Evolutionary conservation across 495 filamentous ascomycete genomes (phyloP).

Genomic region (Penicillium maclennaniae): DNA sequence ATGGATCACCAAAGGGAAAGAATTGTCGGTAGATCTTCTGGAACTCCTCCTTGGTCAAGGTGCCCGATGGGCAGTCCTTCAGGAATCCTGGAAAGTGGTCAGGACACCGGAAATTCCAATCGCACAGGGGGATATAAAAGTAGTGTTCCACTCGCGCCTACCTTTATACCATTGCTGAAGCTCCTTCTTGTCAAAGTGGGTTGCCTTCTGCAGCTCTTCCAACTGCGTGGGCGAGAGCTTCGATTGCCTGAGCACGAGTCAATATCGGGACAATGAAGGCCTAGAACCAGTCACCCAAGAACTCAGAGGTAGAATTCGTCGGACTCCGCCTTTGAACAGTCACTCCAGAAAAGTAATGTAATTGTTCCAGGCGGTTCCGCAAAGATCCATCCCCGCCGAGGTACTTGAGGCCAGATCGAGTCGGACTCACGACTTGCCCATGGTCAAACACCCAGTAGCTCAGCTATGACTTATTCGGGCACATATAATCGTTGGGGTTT

Average conservation of each 20-base stretch:
- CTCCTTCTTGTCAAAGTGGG: slow-evolving; percentile 99
- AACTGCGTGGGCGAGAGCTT: slow-evolving; percentile 96
- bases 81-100: slow-evolving; percentile 67
- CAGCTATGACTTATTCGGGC: neutral
- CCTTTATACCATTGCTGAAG: slow-evolving; percentile 99
- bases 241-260: slow-evolving; percentile 58
- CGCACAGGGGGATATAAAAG: neutral
- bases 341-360: neutral
- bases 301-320: neutral
- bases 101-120: neutral
- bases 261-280: neutral
- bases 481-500: slow-evolving; percentile 7
- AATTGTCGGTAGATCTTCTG: slow-evolving; percentile 99
- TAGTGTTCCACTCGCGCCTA: slow-evolving; percentile 31
- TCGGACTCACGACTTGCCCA: slow-evolving; percentile 46
- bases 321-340: neutral
- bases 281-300: neutral
- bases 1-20: slow-evolving; percentile 97
- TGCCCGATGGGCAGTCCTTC: slow-evolving; percentile 95
- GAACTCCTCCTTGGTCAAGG: slow-evolving; percentile 95
- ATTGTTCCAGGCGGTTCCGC: slow-evolving; percentile 6
- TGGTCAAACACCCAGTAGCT: slow-evolving; percentile 21
- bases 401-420: slow-evolving; percentile 1
- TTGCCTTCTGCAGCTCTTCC: slow-evolving; percentile 88
- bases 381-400: neutral